Base-by-base conservation (phyloP, 768 basidiomycete genomes). In the Sarcodon sp. region DNA sequence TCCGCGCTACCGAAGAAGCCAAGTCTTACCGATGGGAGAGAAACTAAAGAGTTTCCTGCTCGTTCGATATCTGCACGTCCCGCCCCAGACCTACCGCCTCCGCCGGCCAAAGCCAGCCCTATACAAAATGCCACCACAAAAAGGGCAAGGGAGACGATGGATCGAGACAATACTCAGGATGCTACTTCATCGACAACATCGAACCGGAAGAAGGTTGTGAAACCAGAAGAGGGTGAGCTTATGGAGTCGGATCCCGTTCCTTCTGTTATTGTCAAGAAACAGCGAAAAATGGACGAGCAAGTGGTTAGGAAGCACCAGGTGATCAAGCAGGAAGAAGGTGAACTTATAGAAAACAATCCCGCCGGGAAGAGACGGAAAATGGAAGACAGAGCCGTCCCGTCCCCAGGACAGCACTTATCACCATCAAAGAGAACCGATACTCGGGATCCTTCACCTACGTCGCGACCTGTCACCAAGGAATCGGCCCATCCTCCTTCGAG, bases 311-410 rank as follows among this genome's bases (percentile, higher is more conserved):
- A 51, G 50, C 38, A 55, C 43, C 43, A 49, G 27, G 52, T 50
- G 48, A n/a, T 35, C 33, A 43, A 46, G 46, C 47, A 33, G 47
- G 56, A 57, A 32, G 31, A 48, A 11, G 12, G 43, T 21, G 39
- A 50, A 47, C 49, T 15, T 39, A n/a, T 51, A 12, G 57, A 54
- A 33, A 15, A 47, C 6, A 33, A 44, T 7, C 45, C 57, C 33
- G 37, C 55, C 3, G 51, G 56, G 12, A 77, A 78, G 56, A 67
- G 66, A 50, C 69, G 69, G 43, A 76, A 65, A 57, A 63, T 64
- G 21, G 72, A 71, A 15, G 63, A 64, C 4, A 52, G 50, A 47
- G 43, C 47, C 10, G 59, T 64, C 16, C 33, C 56, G 59, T 48
- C 52, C 31, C 2, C 52, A 53, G 43, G 16, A 49, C 16, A 54